A percentile compares a stretch with the other conserved stretches of the same genome.
phyloP scores from a whole-genome alignment of 768 basidiomycete genomes.

The Saitozyma podzolica region DNA sequence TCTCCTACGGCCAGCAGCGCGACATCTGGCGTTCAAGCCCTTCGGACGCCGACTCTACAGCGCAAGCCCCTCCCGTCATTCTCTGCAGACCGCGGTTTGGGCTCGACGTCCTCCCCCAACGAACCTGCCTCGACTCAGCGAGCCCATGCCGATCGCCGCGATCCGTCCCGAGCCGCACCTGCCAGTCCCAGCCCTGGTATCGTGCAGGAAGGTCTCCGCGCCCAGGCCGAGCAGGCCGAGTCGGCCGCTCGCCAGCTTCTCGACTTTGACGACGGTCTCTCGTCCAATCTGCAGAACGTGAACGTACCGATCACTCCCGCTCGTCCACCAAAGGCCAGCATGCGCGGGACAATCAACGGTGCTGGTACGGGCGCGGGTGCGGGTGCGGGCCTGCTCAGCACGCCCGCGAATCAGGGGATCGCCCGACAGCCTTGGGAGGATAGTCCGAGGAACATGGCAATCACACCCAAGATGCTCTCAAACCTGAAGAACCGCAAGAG shows the following conservation, averaged over 20 bases:
- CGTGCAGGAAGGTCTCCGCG: slow-evolving; percentile 35
- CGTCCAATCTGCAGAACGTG: too few relatives aligned
- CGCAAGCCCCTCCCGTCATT: slow-evolving; percentile 14
- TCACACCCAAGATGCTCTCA: slow-evolving; percentile 65
- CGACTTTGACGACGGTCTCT: slow-evolving; percentile 61
- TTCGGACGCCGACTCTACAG: slow-evolving; percentile 19
- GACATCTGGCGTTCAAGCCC: slow-evolving; percentile 1
- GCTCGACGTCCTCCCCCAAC: too few relatives aligned
- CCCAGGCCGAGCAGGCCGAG: slow-evolving; percentile 88
- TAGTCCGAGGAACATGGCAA: slow-evolving; percentile 66
- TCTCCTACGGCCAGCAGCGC: slow-evolving; percentile 15
- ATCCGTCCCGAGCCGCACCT: too few relatives aligned
- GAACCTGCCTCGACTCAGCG: too few relatives aligned
- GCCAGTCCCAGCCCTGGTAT: too few relatives aligned
- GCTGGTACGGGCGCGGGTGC: too few relatives aligned
- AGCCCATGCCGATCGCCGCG: too few relatives aligned
- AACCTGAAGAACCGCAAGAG: slow-evolving; percentile 65
- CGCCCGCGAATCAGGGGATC: slow-evolving; percentile 16
- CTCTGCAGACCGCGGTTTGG: not conserved
- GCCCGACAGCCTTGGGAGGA: slow-evolving; percentile 62
- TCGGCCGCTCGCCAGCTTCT: slow-evolving; percentile 84
- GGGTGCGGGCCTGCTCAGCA: slow-evolving; percentile 13
- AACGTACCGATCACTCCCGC: too few relatives aligned
- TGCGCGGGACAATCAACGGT: too few relatives aligned
- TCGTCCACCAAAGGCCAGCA: too few relatives aligned